Conservation (phyloP, 306 rosid species). For the Herpetospermum pedunculosum region DNA sequence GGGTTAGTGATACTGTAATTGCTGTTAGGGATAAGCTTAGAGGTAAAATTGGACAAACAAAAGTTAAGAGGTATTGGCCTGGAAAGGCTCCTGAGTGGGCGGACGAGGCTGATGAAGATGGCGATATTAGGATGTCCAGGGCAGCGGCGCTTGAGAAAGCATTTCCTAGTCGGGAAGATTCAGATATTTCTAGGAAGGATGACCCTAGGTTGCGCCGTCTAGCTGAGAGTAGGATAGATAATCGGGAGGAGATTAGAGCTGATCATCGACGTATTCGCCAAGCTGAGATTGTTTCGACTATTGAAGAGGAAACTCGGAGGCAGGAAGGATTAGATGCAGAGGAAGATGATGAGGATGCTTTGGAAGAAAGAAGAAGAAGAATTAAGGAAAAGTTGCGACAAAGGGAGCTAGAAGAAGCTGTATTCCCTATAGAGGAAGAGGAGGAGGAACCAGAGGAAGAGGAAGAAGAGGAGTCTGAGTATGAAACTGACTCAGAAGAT, state of each 20-base stretch:
- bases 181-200: constrained; percentile 39
- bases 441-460: constrained; percentile 62
- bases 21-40: constrained; percentile 83
- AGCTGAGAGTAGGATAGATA: constrained; percentile 70
- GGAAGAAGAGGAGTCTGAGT: constrained; percentile 83
- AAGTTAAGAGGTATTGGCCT: constrained; percentile 89
- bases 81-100: constrained; percentile 97
- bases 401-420: constrained; percentile 76
- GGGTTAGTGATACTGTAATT: constrained; percentile 81
- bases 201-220: constrained; percentile 76
- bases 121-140: constrained; percentile 43
- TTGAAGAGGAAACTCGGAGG: constrained; percentile 80
- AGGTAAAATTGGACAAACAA: constrained; percentile 92
- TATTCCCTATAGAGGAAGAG: constrained; percentile 56
- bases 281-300: constrained; percentile 82
- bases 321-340: constrained; percentile 83
- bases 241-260: constrained; percentile 82
- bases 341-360: constrained; percentile 62
- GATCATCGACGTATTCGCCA: constrained; percentile 88
- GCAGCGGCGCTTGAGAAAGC: constrained; percentile 62
- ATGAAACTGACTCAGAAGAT: constrained; percentile 89
- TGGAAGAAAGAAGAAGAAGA: constrained; percentile 66
- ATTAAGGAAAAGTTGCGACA: constrained; percentile 66
- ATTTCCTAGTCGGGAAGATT: constrained; percentile 51
- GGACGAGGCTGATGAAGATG: constrained; percentile 63